A percentile compares a stretch with the other conserved stretches of the same genome.
Conservation (phyloP, 805 yeast species). For the Kluyveromyces dobzhanskii region DNA sequence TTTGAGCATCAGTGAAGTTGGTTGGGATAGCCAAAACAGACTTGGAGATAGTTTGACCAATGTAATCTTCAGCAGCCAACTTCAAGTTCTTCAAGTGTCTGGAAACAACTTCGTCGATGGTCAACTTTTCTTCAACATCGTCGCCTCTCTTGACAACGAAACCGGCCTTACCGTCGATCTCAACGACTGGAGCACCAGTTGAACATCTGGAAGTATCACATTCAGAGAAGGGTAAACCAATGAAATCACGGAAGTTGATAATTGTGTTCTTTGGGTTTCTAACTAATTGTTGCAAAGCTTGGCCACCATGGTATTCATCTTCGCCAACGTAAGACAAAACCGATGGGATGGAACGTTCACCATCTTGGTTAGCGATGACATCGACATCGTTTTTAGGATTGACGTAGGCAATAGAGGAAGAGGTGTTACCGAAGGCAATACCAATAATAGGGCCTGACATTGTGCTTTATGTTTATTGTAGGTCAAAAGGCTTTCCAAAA, state of each 20-base stretch:
- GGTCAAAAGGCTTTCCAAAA: no score
- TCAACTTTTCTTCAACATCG: slow-evolving; percentile 42
- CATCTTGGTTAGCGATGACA: slow-evolving; percentile 98
- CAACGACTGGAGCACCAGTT: slow-evolving; percentile 35
- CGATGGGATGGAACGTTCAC: slow-evolving; percentile 95
- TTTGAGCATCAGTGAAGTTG: slow-evolving; percentile 69
- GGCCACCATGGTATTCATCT: slow-evolving; percentile 96
- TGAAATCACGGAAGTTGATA: slow-evolving; percentile 85
- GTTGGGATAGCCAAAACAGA: slow-evolving; percentile 89
- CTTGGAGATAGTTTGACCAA: slow-evolving; percentile 73
- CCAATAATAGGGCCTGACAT: slow-evolving; percentile 63
- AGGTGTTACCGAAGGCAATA: slow-evolving; percentile 91
- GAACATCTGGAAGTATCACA: slow-evolving; percentile 64
- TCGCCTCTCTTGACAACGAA: slow-evolving; percentile 48
- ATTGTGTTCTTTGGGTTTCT: slow-evolving; percentile 86
- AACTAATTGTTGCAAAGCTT: slow-evolving; percentile 85
- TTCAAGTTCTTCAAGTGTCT: slow-evolving; percentile 80
- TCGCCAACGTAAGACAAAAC: slow-evolving; percentile 84
- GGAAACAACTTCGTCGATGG: slow-evolving; percentile 69
- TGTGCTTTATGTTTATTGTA: no score
- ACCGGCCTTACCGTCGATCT: slow-evolving; percentile 53
- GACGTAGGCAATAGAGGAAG: slow-evolving; percentile 89
- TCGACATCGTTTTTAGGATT: slow-evolving; percentile 80
- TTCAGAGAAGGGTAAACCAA: slow-evolving; percentile 66
- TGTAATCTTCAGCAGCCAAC: slow-evolving; percentile 85